A percentile compares a stretch with the other conserved stretches of the same genome.
These are phyloP conservation scores for Carex cristatella DNA, from an alignment of 176 grass and related monocot species.

Conservation along the genomic window DNA sequence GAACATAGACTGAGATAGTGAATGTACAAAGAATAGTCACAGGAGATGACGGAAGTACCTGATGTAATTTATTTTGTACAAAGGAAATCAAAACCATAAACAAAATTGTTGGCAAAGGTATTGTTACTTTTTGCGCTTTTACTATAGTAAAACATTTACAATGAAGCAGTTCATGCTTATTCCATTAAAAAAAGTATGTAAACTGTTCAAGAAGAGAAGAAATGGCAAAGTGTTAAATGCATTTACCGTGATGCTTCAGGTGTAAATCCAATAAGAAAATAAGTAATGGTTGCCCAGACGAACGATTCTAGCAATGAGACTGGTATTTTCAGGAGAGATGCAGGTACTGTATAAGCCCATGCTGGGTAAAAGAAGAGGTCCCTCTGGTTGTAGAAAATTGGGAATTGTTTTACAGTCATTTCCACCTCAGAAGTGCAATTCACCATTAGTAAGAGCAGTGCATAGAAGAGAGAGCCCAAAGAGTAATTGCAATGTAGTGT, in stretches of 20 bases:
- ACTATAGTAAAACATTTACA: not conserved
- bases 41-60: constrained; percentile 68
- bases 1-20: constrained; percentile 41
- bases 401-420: too few species aligned
- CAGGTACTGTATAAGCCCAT: constrained; percentile 79
- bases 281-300: constrained; percentile 69
- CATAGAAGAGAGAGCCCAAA: too few species aligned
- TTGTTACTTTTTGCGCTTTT: too few species aligned
- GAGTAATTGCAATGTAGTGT: too few species aligned
- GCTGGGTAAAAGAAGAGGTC: constrained; percentile 35
- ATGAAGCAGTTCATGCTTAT: not conserved
- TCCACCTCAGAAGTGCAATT: too few species aligned
- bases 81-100: not conserved
- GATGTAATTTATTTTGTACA: not conserved
- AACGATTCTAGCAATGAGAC: constrained; percentile 60
- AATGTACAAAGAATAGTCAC: constrained; percentile 47
- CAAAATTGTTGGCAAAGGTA: too few species aligned
- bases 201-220: not conserved
- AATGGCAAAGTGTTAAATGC: not conserved
- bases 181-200: not conserved
- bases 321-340: constrained; percentile 58
- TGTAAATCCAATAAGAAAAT: constrained; percentile 79
- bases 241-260: constrained; percentile 55
- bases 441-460: too few species aligned
- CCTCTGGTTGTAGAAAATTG: too few species aligned